Evolutionary conservation across 148 eudicot genomes (phyloP).

Genomic region (Vaccinium macrocarpon): DNA sequence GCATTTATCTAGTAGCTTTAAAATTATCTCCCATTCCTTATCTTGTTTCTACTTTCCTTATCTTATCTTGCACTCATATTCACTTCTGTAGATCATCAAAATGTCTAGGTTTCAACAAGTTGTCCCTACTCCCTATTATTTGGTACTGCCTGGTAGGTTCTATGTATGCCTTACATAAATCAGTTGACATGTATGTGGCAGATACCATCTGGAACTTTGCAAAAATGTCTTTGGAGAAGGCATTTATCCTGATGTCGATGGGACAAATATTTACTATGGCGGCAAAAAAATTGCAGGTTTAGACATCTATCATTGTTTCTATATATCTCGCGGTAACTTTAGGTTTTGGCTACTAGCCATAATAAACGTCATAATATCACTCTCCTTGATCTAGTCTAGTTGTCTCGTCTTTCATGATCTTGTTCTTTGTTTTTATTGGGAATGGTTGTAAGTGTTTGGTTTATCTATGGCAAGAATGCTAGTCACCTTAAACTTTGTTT

Average conservation of each 20-base stretch:
- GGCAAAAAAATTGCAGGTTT: constrained; percentile 90
- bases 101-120: constrained; percentile 3
- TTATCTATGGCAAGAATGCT: constrained; percentile 5
- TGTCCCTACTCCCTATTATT: background rate
- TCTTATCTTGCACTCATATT: constrained; percentile 9
- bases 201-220: constrained; percentile 99
- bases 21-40: constrained; percentile 12
- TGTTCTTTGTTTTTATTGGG: background rate
- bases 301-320: background rate
- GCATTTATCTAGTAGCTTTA: constrained; percentile 32
- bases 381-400: background rate
- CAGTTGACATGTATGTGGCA: constrained; percentile 32
- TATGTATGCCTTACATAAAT: background rate
- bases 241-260: constrained; percentile 77
- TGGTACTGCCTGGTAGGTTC: background rate
- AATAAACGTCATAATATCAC: background rate
- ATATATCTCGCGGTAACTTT: constrained; percentile 2
- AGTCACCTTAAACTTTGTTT: background rate
- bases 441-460: background rate
- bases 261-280: constrained; percentile 86
- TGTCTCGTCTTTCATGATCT: background rate
- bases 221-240: constrained; percentile 90
- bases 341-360: background rate
- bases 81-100: constrained; percentile 1
- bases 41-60: background rate